Conservation (phyloP, 176 grass and related monocot genomes). For the Carex scoparia region DNA sequence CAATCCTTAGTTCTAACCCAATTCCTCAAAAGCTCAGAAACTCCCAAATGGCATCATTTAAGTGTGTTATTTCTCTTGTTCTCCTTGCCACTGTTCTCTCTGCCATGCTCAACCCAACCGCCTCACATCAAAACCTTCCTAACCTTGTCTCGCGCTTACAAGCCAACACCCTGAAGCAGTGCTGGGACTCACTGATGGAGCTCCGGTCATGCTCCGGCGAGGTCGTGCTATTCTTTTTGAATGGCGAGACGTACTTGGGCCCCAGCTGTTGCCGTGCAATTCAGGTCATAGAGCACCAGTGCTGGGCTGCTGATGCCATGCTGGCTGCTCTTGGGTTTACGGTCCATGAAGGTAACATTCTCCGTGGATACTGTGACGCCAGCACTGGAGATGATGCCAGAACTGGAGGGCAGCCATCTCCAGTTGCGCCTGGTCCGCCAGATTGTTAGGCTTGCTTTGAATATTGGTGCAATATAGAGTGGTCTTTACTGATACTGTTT, state of each 20-base stretch:
- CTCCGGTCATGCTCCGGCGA: slow-evolving; percentile 15
- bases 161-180: slow-evolving; percentile 9
- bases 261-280: slow-evolving; percentile 22
- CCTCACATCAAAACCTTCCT: slow-evolving; percentile 9
- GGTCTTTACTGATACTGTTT: not conserved
- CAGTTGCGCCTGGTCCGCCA: not conserved
- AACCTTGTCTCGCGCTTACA: slow-evolving; percentile 13
- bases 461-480: not conserved
- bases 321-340: slow-evolving; percentile 21
- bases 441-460: not conserved
- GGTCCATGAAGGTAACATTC: slow-evolving; percentile 15
- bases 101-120: not conserved
- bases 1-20: not conserved
- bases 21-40: not conserved
- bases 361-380: slow-evolving; percentile 19
- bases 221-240: slow-evolving; percentile 13
- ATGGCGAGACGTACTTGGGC: slow-evolving; percentile 13
- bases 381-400: not conserved
- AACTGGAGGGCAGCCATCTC: slow-evolving; percentile 3
- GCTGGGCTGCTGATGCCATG: slow-evolving; percentile 30
- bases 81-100: slow-evolving; percentile 4
- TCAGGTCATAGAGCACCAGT: slow-evolving; percentile 23
- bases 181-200: slow-evolving; percentile 19
- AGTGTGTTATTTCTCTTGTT: not conserved
- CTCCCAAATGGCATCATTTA: slow-evolving; percentile 14